These are phyloP conservation scores for Kandelia obovata DNA, from an alignment of 345 rosid species.

Conservation along the genomic window DNA sequence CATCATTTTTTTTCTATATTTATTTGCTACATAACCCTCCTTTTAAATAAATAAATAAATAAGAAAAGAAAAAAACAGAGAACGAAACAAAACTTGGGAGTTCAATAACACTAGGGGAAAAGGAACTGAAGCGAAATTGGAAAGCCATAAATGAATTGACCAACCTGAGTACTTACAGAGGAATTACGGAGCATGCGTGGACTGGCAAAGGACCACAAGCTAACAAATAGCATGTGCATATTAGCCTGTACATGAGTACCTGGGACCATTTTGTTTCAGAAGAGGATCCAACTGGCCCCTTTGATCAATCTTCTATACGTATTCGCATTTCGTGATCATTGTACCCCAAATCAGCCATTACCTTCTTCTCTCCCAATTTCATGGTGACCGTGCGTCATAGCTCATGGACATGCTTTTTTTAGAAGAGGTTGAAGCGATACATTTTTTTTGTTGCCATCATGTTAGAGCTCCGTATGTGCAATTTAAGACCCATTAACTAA, in stretches of 20 bases:
- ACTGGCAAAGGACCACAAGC: slow-evolving; percentile 58
- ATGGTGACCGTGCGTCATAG: too few species aligned
- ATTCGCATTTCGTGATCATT: slow-evolving; percentile 23
- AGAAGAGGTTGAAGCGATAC: too few species aligned
- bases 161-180: slow-evolving; percentile 14
- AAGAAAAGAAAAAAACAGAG: background rate
- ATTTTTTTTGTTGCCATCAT: too few species aligned
- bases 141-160: slow-evolving; percentile 1
- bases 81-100: background rate
- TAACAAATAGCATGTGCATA: slow-evolving; percentile 46
- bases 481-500: too few species aligned
- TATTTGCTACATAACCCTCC: too few species aligned
- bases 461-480: too few species aligned
- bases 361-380: slow-evolving; percentile 15
- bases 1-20: too few species aligned
- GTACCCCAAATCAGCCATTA: slow-evolving; percentile 8
- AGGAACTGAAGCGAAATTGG: background rate
- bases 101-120: too few species aligned
- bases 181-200: slow-evolving; percentile 34
- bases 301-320: slow-evolving; percentile 17
- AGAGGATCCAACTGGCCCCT: slow-evolving; percentile 32
- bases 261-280: slow-evolving; percentile 47
- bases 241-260: slow-evolving; percentile 29
- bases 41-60: background rate
- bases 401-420: too few species aligned